phyloP scores from a whole-genome alignment of 305 asterid genomes.

The Solanum hybrid region DNA sequence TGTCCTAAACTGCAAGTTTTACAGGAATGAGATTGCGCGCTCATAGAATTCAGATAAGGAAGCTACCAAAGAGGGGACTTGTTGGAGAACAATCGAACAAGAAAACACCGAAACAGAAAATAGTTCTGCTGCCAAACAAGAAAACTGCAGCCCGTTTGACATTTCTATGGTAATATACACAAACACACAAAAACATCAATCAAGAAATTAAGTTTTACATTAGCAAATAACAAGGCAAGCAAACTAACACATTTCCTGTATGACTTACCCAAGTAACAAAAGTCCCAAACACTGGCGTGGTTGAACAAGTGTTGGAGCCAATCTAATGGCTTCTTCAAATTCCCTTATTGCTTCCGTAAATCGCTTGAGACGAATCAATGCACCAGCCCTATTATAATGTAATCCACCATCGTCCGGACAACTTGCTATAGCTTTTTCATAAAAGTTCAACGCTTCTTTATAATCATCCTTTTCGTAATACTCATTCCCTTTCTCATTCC shows the following conservation, averaged over 20 bases:
- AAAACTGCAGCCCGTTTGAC: not conserved
- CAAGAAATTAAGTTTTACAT: not conserved
- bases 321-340: conserved; percentile 69
- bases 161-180: not conserved
- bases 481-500: conserved; percentile 65
- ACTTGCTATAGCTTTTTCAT: conserved; percentile 61
- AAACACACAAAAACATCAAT: not conserved
- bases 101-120: not conserved
- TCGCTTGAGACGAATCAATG: conserved; percentile 51
- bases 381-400: conserved; percentile 69
- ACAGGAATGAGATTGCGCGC: conserved; percentile 29
- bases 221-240: not conserved
- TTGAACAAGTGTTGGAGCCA: conserved; percentile 61
- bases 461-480: conserved; percentile 44
- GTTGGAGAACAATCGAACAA: not conserved
- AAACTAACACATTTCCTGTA: not conserved
- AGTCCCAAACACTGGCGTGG: conserved; percentile 83
- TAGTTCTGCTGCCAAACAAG: not conserved
- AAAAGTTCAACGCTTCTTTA: conserved; percentile 47
- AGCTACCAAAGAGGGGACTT: not conserved
- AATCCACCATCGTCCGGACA: conserved; percentile 52
- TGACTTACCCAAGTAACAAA: conserved; percentile 55
- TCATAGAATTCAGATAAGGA: conserved; percentile 5
- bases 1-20: conserved; percentile 78
- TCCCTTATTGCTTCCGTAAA: conserved; percentile 55